These are phyloP conservation scores for Eimeria falciformis DNA, from an alignment of 169 alveolate genomes.

Conservation along the genomic window DNA sequence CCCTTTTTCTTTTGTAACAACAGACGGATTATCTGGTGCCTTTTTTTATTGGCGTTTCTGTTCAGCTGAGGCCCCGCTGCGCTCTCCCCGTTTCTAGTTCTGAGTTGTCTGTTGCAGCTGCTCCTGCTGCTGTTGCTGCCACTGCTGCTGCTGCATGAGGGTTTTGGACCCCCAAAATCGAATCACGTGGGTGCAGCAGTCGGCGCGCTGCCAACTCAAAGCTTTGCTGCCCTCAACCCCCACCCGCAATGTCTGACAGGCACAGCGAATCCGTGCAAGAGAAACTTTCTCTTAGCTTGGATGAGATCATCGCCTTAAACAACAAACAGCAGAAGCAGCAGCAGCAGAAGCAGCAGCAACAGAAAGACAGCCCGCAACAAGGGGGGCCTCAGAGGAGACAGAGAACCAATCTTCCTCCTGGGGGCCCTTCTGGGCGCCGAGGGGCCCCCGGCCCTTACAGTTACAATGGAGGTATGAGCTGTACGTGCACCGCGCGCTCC, in stretches of 20 bases:
- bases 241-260: slow-evolving; percentile 40
- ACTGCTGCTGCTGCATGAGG: slow-evolving; percentile 39
- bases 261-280: slow-evolving; percentile 51
- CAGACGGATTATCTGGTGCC: no score
- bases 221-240: slow-evolving; percentile 16
- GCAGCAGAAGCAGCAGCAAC: slow-evolving; percentile 54
- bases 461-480: slow-evolving; percentile 48
- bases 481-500: no score
- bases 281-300: slow-evolving; percentile 53
- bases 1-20: no score
- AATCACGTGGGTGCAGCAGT: neutral
- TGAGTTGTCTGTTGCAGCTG: neutral
- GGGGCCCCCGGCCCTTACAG: neutral
- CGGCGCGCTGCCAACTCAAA: no score
- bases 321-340: slow-evolving; percentile 67
- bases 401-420: slow-evolving; percentile 8
- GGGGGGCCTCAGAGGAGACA: slow-evolving; percentile 21
- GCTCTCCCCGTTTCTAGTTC: neutral
- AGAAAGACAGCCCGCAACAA: slow-evolving; percentile 6
- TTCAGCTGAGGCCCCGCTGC: neutral
- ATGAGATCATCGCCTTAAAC: slow-evolving; percentile 35
- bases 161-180: neutral
- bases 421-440: neutral
- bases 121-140: neutral
- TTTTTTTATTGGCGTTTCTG: neutral